Evolutionary conservation across 805 yeast genomes (phyloP).

Genomic region (Wickerhamomyces hampshirensis): DNA sequence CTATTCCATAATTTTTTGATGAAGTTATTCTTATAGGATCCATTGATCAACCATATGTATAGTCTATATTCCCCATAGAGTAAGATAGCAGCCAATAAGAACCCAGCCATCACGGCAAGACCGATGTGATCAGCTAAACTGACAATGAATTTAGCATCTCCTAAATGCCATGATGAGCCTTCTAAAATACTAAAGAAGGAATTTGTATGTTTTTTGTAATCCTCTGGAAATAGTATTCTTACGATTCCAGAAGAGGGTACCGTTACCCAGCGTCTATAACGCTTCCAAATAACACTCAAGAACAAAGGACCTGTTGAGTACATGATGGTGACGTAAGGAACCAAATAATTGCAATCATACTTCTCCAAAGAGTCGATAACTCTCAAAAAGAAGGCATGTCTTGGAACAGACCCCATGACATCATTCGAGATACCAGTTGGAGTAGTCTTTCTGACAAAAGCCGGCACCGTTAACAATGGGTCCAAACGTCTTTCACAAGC

Average conservation of each 20-base stretch:
- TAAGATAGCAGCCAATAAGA: slow-evolving; percentile 45
- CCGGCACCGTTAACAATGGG: slow-evolving; percentile 75
- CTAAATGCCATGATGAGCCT: slow-evolving; percentile 92
- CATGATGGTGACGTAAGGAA: slow-evolving; percentile 91
- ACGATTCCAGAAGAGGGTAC: slow-evolving; percentile 62
- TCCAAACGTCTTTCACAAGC: slow-evolving; percentile 79
- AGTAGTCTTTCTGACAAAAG: slow-evolving; percentile 78
- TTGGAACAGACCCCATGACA: slow-evolving; percentile 85
- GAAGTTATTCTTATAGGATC: slow-evolving; percentile 20
- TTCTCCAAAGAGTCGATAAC: slow-evolving; percentile 58
- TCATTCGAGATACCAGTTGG: slow-evolving; percentile 94
- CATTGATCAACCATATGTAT: slow-evolving; percentile 35
- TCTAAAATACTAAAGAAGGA: slow-evolving; percentile 70
- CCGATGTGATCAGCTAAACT: slow-evolving; percentile 70
- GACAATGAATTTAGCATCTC: slow-evolving; percentile 78
- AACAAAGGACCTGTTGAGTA: slow-evolving; percentile 89
- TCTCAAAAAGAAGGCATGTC: slow-evolving; percentile 78
- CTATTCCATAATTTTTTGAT: slow-evolving; percentile 14
- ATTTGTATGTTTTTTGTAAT: slow-evolving; percentile 56
- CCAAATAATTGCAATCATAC: slow-evolving; percentile 68
- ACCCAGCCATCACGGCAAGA: slow-evolving; percentile 67
- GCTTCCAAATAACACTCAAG: slow-evolving; percentile 82
- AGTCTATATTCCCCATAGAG: slow-evolving; percentile 44
- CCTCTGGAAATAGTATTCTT: slow-evolving; percentile 65
- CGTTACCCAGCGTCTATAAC: slow-evolving; percentile 71